Conservation (phyloP, 345 rosid genomes). For the Rhodamnia rubescens region DNA sequence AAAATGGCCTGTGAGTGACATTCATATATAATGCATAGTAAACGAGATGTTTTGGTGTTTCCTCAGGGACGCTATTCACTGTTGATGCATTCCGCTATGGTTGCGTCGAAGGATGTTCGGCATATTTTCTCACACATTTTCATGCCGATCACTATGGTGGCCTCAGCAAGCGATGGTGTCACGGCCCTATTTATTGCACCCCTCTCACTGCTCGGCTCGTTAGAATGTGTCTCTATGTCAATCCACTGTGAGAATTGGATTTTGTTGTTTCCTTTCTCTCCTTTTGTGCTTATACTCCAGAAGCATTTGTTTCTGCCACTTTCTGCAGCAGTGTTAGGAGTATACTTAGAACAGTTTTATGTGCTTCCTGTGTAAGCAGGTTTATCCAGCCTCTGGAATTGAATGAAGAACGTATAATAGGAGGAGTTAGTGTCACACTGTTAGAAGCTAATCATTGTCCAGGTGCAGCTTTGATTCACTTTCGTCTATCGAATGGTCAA, state of each 20-base stretch:
- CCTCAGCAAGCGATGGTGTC: constrained; percentile 59
- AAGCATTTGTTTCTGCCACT: neutral
- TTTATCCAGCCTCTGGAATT: constrained; percentile 47
- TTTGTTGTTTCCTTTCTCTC: neutral
- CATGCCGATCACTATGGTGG: constrained; percentile 75
- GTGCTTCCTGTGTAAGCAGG: constrained; percentile 13
- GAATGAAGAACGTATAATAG: constrained; percentile 32
- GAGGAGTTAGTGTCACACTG: constrained; percentile 47
- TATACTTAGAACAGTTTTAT: neutral
- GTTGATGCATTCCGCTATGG: constrained; percentile 85
- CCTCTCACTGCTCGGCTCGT: constrained; percentile 64
- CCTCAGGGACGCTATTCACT: constrained; percentile 51
- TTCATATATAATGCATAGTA: neutral
- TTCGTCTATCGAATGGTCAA: constrained; percentile 42
- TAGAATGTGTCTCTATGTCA: constrained; percentile 38
- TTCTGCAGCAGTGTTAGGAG: neutral
- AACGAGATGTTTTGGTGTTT: neutral
- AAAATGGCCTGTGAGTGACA: neutral
- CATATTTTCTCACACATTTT: constrained; percentile 76
- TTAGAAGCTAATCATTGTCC: constrained; percentile 81
- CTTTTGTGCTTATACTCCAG: neutral
- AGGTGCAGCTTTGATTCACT: constrained; percentile 63
- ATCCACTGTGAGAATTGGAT: constrained; percentile 29
- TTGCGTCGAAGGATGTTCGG: constrained; percentile 42
- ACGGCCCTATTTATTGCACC: constrained; percentile 61